Conservation (phyloP, 441 rosid genomes). For the Brassica hybrid region DNA sequence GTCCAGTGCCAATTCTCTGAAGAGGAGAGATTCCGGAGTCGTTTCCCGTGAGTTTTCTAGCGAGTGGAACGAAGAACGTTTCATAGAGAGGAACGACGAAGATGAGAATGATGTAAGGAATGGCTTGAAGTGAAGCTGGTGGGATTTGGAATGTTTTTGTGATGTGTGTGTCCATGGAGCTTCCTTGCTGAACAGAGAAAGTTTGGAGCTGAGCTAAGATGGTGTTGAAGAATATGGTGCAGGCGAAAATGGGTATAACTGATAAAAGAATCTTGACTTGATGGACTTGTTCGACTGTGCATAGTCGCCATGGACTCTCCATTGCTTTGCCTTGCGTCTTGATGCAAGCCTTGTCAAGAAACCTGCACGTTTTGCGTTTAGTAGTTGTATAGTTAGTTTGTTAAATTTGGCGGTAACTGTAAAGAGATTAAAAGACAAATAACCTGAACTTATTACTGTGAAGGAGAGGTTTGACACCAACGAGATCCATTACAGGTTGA, state of each 20-base stretch:
- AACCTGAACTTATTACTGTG: conserved; percentile 74
- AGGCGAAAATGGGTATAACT: conserved; percentile 64
- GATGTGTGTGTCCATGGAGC: conserved; percentile 60
- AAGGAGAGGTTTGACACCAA: conserved; percentile 46
- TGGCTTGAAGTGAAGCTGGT: conserved; percentile 78
- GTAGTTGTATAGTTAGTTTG: background rate
- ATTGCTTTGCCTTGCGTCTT: conserved; percentile 50
- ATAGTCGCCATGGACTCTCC: conserved; percentile 75
- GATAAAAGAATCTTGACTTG: conserved; percentile 70
- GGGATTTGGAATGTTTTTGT: conserved; percentile 55
- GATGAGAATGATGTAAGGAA: conserved; percentile 70
- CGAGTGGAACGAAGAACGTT: conserved; percentile 51
- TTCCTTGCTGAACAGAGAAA: conserved; percentile 76
- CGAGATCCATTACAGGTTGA: conserved; percentile 31
- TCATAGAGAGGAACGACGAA: conserved; percentile 71
- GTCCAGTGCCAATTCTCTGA: conserved; percentile 61
- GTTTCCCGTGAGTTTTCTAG: conserved; percentile 50
- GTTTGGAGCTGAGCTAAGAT: conserved; percentile 82
- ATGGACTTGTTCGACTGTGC: conserved; percentile 66
- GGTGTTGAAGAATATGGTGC: conserved; percentile 79
- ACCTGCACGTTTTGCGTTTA: conserved; percentile 44
- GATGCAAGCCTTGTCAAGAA: conserved; percentile 73
- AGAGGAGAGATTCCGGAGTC: conserved; percentile 70
- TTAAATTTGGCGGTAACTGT: conserved; percentile 7
- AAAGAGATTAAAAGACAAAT: background rate